Conservation (phyloP, 768 basidiomycete species). For the Lactifluus piperatus region DNA sequence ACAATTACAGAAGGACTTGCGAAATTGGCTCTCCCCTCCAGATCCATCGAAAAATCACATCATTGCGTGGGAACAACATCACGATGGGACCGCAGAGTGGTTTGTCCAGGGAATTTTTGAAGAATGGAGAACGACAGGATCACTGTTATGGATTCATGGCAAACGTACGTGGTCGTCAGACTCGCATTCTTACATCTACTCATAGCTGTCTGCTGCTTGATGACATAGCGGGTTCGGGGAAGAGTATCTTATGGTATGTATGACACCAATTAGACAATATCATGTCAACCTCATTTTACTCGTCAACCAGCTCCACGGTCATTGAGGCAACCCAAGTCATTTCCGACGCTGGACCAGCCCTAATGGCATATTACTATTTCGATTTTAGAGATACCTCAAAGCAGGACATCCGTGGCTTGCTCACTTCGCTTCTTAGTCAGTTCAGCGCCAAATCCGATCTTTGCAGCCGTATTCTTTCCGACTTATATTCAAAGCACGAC, state of each 20-base stretch:
- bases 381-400: not conserved
- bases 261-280: not conserved
- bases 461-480: not conserved
- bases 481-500: not conserved
- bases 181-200: not conserved
- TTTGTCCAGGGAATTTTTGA: not conserved
- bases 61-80: not conserved
- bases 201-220: not conserved
- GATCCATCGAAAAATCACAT: not conserved
- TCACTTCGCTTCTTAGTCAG: not conserved
- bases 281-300: not conserved
- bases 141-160: not conserved
- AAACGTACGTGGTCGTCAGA: not conserved
- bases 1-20: too few relatives aligned
- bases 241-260: not conserved
- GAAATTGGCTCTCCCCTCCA: not conserved
- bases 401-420: not conserved
- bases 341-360: not conserved
- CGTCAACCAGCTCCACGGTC: not conserved
- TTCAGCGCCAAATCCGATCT: not conserved
- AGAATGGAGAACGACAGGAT: not conserved
- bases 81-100: not conserved
- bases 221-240: not conserved
- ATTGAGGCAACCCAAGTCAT: not conserved
- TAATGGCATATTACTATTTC: not conserved